Conservation (phyloP, 257 asterid genomes). For the Solanum tacnaense region DNA sequence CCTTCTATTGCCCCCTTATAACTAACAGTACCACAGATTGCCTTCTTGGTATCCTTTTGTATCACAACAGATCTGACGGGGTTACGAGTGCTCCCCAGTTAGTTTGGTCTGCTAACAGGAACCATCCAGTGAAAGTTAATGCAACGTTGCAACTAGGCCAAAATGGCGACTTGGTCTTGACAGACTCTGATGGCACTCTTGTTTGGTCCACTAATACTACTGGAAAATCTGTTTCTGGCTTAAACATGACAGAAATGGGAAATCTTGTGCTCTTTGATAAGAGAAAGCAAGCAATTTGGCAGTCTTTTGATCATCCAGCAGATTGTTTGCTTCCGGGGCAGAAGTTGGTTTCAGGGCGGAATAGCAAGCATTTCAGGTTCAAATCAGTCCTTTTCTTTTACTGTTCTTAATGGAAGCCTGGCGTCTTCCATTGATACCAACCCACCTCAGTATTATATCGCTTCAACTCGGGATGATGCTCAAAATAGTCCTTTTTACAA, state of each 20-base stretch:
- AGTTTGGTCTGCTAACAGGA: too few species aligned
- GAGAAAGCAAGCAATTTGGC: conserved; percentile 7
- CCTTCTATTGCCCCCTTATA: background rate
- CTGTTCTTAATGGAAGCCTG: background rate
- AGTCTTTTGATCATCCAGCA: conserved; percentile 12
- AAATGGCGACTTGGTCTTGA: too few species aligned
- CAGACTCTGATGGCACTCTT: too few species aligned
- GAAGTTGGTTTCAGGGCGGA: background rate
- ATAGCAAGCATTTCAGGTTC: background rate
- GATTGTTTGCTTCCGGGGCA: conserved; percentile 6
- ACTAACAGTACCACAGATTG: background rate
- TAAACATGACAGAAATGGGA: too few species aligned
- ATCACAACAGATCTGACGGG: too few species aligned
- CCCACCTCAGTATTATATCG: background rate
- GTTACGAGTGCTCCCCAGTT: too few species aligned
- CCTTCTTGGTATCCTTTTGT: too few species aligned
- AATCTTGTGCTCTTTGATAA: background rate
- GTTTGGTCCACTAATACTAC: too few species aligned
- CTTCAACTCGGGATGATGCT: background rate
- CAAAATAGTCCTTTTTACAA: background rate
- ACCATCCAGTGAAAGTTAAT: too few species aligned
- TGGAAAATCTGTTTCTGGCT: too few species aligned
- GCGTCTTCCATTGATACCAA: background rate
- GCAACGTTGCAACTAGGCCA: too few species aligned
- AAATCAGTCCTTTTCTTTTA: background rate